phyloP scores from a whole-genome alignment of 2,329 filamentous ascomycete genomes.

The Colletotrichum ledebouriae region DNA sequence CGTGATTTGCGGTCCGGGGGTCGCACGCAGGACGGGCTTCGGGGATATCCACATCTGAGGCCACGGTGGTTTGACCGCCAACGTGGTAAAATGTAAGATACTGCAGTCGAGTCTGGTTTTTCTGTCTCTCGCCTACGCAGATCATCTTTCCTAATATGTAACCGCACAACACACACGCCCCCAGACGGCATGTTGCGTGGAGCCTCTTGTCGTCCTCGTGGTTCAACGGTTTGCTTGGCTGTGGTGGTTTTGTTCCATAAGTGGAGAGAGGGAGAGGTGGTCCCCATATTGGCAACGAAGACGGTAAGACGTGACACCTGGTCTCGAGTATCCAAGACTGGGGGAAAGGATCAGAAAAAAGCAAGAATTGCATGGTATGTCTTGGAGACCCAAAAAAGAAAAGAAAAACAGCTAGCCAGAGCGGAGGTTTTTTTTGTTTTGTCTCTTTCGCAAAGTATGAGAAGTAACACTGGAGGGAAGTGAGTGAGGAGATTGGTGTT shows the following conservation, averaged over 20 bases:
- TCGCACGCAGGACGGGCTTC: no score
- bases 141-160: conserved; percentile 1
- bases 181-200: background rate
- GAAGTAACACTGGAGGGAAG: background rate
- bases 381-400: background rate
- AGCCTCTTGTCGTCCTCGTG: background rate
- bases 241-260: background rate
- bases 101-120: conserved; percentile 4
- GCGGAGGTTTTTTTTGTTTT: background rate
- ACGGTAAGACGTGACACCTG: background rate
- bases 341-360: conserved; percentile 3
- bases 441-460: background rate
- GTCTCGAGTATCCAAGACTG: conserved; percentile 7
- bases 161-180: background rate
- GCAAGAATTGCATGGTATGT: conserved; percentile 16
- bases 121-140: conserved; percentile 7
- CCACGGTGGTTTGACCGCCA: conserved; percentile 20
- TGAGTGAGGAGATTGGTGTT: conserved; percentile 14
- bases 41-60: conserved; percentile 14
- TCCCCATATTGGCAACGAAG: conserved; percentile 10
- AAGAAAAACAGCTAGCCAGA: background rate
- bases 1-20: no score
- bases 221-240: conserved; percentile 10
- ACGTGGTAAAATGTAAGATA: conserved; percentile 23
- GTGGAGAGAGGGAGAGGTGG: background rate